A percentile compares a stretch with the other conserved stretches of the same genome.
These are phyloP conservation scores for Arthrobotrys sinensis DNA, from an alignment of 2,329 filamentous ascomycete species.

Conservation along the genomic window DNA sequence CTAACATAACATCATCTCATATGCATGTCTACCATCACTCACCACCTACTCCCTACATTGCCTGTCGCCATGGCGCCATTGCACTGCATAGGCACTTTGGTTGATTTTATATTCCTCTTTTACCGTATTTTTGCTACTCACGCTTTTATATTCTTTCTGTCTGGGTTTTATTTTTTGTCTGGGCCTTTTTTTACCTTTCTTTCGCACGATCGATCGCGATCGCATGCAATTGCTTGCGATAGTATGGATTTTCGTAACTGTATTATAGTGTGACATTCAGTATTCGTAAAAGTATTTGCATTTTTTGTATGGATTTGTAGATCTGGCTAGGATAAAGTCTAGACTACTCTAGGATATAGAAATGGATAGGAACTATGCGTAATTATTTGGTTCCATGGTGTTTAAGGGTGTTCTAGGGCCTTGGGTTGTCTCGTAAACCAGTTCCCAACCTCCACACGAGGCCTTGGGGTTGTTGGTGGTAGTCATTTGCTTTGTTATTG, in stretches of 20 bases:
- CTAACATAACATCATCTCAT: background rate
- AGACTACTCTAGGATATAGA: too few species aligned
- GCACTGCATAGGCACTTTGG: background rate
- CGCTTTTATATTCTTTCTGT: background rate
- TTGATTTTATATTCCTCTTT: background rate
- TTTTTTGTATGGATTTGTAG: background rate
- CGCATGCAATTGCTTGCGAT: background rate
- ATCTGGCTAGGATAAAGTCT: too few species aligned
- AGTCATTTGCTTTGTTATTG: too few species aligned
- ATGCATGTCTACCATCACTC: background rate
- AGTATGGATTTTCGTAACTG: constrained; percentile 28
- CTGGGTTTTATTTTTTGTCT: constrained; percentile 14
- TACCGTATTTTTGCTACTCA: background rate
- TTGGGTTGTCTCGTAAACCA: too few species aligned
- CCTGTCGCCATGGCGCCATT: constrained; percentile 2
- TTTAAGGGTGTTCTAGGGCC: too few species aligned
- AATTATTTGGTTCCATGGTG: background rate
- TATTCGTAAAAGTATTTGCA: constrained; percentile 34
- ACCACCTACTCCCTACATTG: background rate
- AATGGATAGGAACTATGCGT: background rate
- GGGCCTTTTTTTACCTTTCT: background rate
- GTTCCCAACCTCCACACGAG: too few species aligned
- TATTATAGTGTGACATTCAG: constrained; percentile 49
- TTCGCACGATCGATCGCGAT: too few species aligned
- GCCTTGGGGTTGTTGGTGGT: too few species aligned